A percentile compares a stretch with the other conserved stretches of the same genome.
phyloP scores from a whole-genome alignment of 75 land plant genomes.

The Picea glauca region DNA sequence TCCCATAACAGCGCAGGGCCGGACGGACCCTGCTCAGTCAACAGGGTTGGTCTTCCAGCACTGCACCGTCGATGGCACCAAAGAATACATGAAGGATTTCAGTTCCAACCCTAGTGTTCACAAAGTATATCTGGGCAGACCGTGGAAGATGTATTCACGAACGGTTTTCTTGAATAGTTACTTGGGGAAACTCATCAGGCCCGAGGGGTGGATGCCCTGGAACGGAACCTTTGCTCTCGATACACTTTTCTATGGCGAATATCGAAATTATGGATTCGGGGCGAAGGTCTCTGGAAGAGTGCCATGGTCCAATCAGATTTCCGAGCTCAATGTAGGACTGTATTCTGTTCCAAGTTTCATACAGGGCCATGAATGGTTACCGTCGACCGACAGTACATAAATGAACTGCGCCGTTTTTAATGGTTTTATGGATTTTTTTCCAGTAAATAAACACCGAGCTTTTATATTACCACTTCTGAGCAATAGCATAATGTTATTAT shows the following conservation, averaged over 20 bases:
- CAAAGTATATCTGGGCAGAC: constrained; percentile 51
- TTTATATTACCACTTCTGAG: no score
- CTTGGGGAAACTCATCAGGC: constrained; percentile 40
- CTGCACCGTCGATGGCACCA: constrained; percentile 42
- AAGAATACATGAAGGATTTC: constrained; percentile 34
- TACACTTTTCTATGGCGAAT: constrained; percentile 66
- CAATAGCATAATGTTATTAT: no score
- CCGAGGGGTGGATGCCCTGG: constrained; percentile 77
- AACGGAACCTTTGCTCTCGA: constrained; percentile 53
- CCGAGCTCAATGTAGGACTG: constrained; percentile 17
- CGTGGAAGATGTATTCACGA: constrained; percentile 68
- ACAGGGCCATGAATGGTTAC: constrained; percentile 49
- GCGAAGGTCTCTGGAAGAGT: constrained; percentile 34
- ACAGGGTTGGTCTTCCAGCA: constrained; percentile 54
- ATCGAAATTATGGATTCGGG: constrained; percentile 40
- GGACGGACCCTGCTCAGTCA: constrained; percentile 51
- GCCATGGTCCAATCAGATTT: constrained; percentile 52
- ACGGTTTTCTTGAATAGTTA: constrained; percentile 41
- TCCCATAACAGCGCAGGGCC: constrained; percentile 50
- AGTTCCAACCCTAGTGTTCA: constrained; percentile 17
- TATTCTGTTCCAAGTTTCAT: constrained; percentile 46
- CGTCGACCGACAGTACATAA: neutral
- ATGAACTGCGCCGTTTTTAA: no score
- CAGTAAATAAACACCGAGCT: no score
- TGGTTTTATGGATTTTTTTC: no score